Conservation (phyloP, 768 basidiomycete genomes). For the Mycena haematopus region DNA sequence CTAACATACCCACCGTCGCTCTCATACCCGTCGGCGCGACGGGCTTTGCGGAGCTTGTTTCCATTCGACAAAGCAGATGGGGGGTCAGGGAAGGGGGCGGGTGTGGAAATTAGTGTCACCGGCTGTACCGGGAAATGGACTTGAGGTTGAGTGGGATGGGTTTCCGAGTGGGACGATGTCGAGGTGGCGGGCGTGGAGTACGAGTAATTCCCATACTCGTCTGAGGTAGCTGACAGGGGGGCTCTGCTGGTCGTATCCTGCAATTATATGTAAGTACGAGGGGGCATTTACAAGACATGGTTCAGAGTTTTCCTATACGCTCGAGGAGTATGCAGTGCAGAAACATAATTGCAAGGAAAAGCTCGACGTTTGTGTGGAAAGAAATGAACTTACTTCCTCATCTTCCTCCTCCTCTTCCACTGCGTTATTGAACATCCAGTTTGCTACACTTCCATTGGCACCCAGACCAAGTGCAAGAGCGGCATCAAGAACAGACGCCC, state of each 20-base stretch:
- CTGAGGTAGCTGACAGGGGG: constrained; percentile 28
- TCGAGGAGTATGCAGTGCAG: background rate
- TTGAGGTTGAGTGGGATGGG: constrained; percentile 1
- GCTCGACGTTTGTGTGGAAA: background rate
- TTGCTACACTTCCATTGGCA: constrained; percentile 61
- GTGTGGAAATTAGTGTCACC: background rate
- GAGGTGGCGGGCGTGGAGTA: constrained; percentile 30
- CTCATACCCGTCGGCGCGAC: constrained; percentile 52
- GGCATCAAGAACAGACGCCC: constrained; percentile 77
- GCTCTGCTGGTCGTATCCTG: constrained; percentile 8
- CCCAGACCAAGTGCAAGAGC: constrained; percentile 73
- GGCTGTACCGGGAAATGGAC: background rate
- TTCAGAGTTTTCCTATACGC: no score
- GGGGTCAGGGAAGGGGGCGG: constrained; percentile 16
- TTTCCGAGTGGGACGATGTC: constrained; percentile 23
- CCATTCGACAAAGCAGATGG: background rate
- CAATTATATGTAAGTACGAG: background rate
- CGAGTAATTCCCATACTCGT: constrained; percentile 21
- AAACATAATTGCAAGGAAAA: background rate
- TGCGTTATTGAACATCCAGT: constrained; percentile 76
- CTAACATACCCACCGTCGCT: constrained; percentile 60
- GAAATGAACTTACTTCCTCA: constrained; percentile 35
- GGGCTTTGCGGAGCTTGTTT: constrained; percentile 25
- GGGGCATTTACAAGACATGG: background rate
- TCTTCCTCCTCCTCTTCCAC: constrained; percentile 64